Conservation (phyloP, 495 filamentous ascomycete species). For the Collariella sp. region DNA sequence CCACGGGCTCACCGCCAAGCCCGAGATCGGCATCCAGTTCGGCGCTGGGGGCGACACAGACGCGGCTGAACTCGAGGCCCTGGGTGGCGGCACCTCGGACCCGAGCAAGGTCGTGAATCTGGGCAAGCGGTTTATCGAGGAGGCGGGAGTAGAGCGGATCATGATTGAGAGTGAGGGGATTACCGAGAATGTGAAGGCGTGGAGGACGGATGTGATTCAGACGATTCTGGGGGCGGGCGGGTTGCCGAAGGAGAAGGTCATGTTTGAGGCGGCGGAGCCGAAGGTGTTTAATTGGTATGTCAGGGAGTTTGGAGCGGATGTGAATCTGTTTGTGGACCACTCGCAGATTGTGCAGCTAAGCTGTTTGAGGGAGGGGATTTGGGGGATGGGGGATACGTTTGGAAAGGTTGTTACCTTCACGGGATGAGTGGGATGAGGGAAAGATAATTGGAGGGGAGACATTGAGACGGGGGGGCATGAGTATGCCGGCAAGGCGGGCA, state of each 20-base stretch:
- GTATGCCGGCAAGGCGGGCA: no score
- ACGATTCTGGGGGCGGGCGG: constrained; percentile 40
- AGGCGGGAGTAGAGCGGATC: constrained; percentile 48
- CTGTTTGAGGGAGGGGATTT: constrained; percentile 47
- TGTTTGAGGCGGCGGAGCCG: constrained; percentile 56
- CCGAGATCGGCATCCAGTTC: constrained; percentile 53
- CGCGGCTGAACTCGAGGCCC: constrained; percentile 39
- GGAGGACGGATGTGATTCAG: constrained; percentile 52
- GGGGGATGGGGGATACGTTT: constrained; percentile 48
- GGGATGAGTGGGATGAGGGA: neutral
- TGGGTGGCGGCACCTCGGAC: constrained; percentile 41
- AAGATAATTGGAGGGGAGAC: no score
- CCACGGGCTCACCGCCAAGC: constrained; percentile 47
- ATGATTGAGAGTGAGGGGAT: constrained; percentile 59
- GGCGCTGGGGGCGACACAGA: constrained; percentile 51
- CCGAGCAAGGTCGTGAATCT: constrained; percentile 43
- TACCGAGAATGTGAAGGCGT: constrained; percentile 49
- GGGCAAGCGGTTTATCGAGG: constrained; percentile 41
- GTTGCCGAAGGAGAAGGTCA: constrained; percentile 46
- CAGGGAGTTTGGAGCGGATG: constrained; percentile 50
- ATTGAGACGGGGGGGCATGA: no score
- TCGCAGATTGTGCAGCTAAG: constrained; percentile 52
- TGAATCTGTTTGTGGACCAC: constrained; percentile 54
- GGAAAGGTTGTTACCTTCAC: constrained; percentile 50
- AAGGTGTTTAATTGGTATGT: constrained; percentile 50